phyloP scores from a whole-genome alignment of 2,329 filamentous ascomycete genomes.

The Colletotrichum sp. region DNA sequence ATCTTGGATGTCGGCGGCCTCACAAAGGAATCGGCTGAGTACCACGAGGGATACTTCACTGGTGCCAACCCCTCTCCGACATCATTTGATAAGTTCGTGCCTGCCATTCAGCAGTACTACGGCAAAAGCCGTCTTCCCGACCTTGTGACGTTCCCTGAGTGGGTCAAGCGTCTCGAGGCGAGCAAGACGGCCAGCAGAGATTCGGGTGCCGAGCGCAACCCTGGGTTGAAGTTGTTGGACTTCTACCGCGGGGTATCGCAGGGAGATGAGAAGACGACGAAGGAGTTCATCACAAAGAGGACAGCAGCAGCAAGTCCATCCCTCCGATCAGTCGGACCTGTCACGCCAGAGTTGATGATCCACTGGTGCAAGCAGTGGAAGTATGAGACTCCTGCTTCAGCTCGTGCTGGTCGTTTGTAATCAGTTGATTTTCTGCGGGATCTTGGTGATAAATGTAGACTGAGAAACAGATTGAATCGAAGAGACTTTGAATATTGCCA shows the following conservation, averaged over 20 bases:
- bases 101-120: slow-evolving; percentile 46
- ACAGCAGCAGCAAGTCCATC: slow-evolving; percentile 46
- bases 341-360: slow-evolving; percentile 50
- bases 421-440: not conserved
- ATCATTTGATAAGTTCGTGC: slow-evolving; percentile 44
- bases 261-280: slow-evolving; percentile 17
- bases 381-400: slow-evolving; percentile 20
- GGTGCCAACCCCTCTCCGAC: slow-evolving; percentile 43
- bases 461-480: not conserved
- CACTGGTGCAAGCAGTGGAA: slow-evolving; percentile 55
- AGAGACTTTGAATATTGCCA: not conserved
- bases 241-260: slow-evolving; percentile 40
- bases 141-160: slow-evolving; percentile 47
- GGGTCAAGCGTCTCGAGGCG: slow-evolving; percentile 49
- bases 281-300: slow-evolving; percentile 42
- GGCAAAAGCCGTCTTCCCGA: slow-evolving; percentile 37
- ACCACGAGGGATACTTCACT: slow-evolving; percentile 9
- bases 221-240: slow-evolving; percentile 57
- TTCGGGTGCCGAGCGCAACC: slow-evolving; percentile 44
- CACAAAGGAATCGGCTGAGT: not conserved
- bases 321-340: slow-evolving; percentile 41
- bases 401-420: not conserved
- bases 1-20: slow-evolving; percentile 50
- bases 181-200: slow-evolving; percentile 37
- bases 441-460: not conserved